A percentile compares a stretch with the other conserved stretches of the same genome.
These are phyloP conservation scores for Euphorbia celastroides DNA, from an alignment of 441 rosid genomes.

Conservation along the genomic window DNA sequence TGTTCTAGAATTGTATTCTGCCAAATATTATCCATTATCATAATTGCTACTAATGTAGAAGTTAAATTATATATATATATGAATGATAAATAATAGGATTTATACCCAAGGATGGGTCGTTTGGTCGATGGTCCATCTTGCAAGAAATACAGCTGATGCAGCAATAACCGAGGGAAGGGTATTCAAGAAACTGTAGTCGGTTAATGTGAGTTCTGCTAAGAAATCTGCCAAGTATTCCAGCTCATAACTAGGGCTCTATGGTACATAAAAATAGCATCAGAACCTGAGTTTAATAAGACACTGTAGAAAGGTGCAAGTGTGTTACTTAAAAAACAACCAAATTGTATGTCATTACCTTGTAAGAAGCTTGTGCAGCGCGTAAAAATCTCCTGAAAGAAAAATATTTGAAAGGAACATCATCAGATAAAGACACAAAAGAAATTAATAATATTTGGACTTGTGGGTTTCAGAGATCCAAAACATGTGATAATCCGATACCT, in stretches of 20 bases:
- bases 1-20: slow-evolving; percentile 79
- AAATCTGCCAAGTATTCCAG: slow-evolving; percentile 72
- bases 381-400: slow-evolving; percentile 59
- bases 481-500: slow-evolving; percentile 37
- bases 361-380: slow-evolving; percentile 71
- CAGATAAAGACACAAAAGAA: neutral
- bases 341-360: slow-evolving; percentile 33
- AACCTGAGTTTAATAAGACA: neutral
- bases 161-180: slow-evolving; percentile 69
- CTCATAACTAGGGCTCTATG: slow-evolving; percentile 52
- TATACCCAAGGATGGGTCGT: slow-evolving; percentile 72
- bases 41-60: slow-evolving; percentile 9
- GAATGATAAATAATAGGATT: slow-evolving; percentile 11
- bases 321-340: neutral
- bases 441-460: neutral
- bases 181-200: slow-evolving; percentile 52
- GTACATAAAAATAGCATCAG: slow-evolving; percentile 16
- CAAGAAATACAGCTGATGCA: slow-evolving; percentile 77
- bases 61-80: slow-evolving; percentile 7
- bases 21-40: slow-evolving; percentile 16
- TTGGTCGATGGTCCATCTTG: slow-evolving; percentile 73
- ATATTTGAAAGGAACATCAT: slow-evolving; percentile 7
- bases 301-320: neutral
- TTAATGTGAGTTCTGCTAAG: slow-evolving; percentile 62
- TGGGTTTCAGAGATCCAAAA: neutral